Conservation (phyloP, 805 yeast genomes). For the Metschnikowia peoriensis region DNA sequence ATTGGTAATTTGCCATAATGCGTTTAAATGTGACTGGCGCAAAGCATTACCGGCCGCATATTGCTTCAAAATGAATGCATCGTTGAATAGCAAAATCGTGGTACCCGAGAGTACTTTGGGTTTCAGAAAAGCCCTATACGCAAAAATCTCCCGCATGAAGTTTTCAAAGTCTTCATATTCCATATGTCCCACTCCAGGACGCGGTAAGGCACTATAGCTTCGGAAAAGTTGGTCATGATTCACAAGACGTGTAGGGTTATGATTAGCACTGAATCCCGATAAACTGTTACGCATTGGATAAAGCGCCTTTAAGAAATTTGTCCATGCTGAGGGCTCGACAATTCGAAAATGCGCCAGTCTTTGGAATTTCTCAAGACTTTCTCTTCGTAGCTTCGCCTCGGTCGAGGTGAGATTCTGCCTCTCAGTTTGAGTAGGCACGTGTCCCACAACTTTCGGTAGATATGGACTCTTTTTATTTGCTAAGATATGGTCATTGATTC, state of each 20-base stretch:
- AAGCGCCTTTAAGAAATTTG: constrained; percentile 7
- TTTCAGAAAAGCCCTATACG: constrained; percentile 24
- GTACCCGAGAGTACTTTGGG: constrained; percentile 23
- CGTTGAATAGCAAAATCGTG: constrained; percentile 4
- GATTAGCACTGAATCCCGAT: constrained; percentile 6
- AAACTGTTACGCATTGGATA: constrained; percentile 14
- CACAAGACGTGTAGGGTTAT: constrained; percentile 12
- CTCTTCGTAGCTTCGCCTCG: constrained; percentile 9
- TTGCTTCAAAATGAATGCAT: constrained; percentile 2
- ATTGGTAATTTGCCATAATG: constrained; percentile 24
- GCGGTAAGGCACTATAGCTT: constrained; percentile 26
- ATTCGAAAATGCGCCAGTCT: constrained; percentile 8
- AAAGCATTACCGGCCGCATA: constrained; percentile 20
- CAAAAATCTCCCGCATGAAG: constrained; percentile 25
- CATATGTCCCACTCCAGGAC: constrained; percentile 27
- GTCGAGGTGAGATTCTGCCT: constrained; percentile 1
- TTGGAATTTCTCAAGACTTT: constrained; percentile 9
- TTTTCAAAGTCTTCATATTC: constrained; percentile 26
- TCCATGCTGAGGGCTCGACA: constrained; percentile 6
- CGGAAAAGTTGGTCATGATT: constrained; percentile 27
- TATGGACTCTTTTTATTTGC: constrained; percentile 8
- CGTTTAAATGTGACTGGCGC: constrained; percentile 21
- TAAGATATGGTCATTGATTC: constrained; percentile 7
- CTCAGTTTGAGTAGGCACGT: not conserved
- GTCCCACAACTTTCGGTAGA: constrained; percentile 7